These are phyloP conservation scores for Nakazawaea pomicola DNA, from an alignment of 805 yeast genomes.

Conservation along the genomic window DNA sequence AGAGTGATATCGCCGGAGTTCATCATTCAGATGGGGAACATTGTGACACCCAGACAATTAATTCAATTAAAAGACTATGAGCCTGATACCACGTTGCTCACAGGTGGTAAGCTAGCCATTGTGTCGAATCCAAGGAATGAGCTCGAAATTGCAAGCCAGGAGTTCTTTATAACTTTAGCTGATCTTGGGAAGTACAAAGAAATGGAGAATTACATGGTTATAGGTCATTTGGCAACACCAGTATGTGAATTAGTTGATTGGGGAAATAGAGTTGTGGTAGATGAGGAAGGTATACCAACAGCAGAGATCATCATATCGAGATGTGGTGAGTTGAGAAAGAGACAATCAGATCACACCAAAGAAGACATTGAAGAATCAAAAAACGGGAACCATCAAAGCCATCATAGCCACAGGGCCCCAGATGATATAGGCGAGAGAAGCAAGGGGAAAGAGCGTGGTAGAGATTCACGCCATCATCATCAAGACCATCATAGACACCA, in stretches of 20 bases:
- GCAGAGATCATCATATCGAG: slow-evolving; percentile 17
- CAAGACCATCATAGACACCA: slow-evolving; percentile 1
- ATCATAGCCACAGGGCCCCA: too few relatives aligned
- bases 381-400: neutral
- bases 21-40: slow-evolving; percentile 21
- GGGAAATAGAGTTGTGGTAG: slow-evolving; percentile 16
- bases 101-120: neutral
- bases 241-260: slow-evolving; percentile 13
- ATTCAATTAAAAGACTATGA: slow-evolving; percentile 11
- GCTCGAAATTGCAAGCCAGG: slow-evolving; percentile 13
- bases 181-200: slow-evolving; percentile 16
- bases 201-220: slow-evolving; percentile 16
- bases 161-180: slow-evolving; percentile 21
- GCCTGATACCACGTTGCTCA: neutral
- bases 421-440: too few relatives aligned
- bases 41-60: neutral
- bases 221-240: slow-evolving; percentile 20
- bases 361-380: too few relatives aligned
- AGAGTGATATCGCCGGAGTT: slow-evolving; percentile 25
- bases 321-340: slow-evolving; percentile 20
- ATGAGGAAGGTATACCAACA: slow-evolving; percentile 16
- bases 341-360: too few relatives aligned
- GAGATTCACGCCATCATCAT: too few relatives aligned
- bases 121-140: slow-evolving; percentile 11
- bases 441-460: too few relatives aligned